Evolutionary conservation across 2,329 filamentous ascomycete genomes (phyloP).

Genomic region (Epichloe aotearoae): DNA sequence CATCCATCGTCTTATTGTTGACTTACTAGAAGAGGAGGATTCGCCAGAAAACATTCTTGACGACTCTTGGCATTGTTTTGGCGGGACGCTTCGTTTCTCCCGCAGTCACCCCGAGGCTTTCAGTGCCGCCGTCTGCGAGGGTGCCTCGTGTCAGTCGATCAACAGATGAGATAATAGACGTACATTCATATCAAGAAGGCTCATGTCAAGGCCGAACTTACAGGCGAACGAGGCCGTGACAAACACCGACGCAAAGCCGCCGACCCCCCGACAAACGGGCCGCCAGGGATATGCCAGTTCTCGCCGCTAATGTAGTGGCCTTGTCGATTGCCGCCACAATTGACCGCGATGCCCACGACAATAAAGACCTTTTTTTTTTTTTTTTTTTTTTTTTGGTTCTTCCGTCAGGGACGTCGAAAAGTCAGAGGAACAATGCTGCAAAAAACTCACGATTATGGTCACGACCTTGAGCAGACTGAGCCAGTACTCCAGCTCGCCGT

Average conservation of each 20-base stretch:
- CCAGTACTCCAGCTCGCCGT: conserved; percentile 39
- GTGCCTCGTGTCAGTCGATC: neutral
- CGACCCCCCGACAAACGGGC: conserved; percentile 51
- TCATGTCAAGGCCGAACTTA: conserved; percentile 16
- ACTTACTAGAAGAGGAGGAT: conserved; percentile 38
- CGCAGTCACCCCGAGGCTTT: conserved; percentile 52
- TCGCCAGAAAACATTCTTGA: conserved; percentile 54
- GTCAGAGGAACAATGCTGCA: no score
- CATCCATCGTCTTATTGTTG: neutral
- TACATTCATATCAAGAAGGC: no score
- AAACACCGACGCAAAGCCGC: conserved; percentile 47
- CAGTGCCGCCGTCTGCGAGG: conserved; percentile 34
- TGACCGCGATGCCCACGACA: conserved; percentile 42
- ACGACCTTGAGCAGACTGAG: conserved; percentile 40
- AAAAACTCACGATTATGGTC: conserved; percentile 30
- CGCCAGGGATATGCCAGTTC: conserved; percentile 44
- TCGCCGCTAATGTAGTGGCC: conserved; percentile 44
- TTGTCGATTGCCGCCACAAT: conserved; percentile 37
- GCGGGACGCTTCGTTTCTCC: conserved; percentile 52
- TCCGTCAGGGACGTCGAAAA: neutral
- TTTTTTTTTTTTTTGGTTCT: no score
- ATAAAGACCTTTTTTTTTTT: conserved; percentile 35
- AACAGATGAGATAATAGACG: no score
- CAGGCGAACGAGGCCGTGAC: conserved; percentile 45
- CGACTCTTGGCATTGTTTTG: conserved; percentile 46